Base-by-base conservation (phyloP, 2,329 filamentous ascomycete genomes). In the Bipolaris oryzae region DNA sequence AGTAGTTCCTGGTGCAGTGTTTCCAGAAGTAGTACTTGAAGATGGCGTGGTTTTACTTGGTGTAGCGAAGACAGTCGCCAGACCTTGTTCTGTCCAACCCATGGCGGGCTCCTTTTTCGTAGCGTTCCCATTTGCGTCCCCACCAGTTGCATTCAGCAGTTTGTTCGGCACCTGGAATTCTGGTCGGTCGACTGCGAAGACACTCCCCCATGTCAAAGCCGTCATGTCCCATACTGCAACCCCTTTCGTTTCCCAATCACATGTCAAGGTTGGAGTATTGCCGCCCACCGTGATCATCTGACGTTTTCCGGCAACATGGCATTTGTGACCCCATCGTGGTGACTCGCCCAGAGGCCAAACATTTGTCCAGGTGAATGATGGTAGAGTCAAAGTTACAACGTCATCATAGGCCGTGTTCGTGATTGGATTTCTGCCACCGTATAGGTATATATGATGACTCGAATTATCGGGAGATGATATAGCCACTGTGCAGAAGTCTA, bases 361-460 rank as follows among this genome's bases (percentile, higher is more conserved):
- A 38, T 75, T 73, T 7, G 74, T 74, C 80, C 80, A 82, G 4
- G 61, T 76, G 57, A 81, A 82, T 0, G 79, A 78, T 0, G 80
- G 80, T 1, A 82, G 48, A 0, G 78, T 79, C 1, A 83, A 71
- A 7, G 81, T 73, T 49, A 78, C 80, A 7, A 81, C 67, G 37
- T 82, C 80, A 50, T 83, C 81, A 23, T 70, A 57, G 28, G 45
- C 48, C 7, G 37, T 48, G 23, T 37, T 48, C 7, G 68, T 75
- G 5, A 63, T 76, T 7, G 69, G 71, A 54, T 80, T 71, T 28
- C 71, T 73, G 7, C 82, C 82, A 16, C 82, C 82, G 53, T 83
- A 84, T 46, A 84, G 39, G 35, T 72, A 74, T 31, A 84, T 79
- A 50, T 82, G 82, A 49, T 81, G 76, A 51, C 76, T 79, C 1